Percentiles rank a stretch among this genome's conserved stretches.
Conservation (phyloP, 768 basidiomycete species). For the Lepiota venenata region DNA sequence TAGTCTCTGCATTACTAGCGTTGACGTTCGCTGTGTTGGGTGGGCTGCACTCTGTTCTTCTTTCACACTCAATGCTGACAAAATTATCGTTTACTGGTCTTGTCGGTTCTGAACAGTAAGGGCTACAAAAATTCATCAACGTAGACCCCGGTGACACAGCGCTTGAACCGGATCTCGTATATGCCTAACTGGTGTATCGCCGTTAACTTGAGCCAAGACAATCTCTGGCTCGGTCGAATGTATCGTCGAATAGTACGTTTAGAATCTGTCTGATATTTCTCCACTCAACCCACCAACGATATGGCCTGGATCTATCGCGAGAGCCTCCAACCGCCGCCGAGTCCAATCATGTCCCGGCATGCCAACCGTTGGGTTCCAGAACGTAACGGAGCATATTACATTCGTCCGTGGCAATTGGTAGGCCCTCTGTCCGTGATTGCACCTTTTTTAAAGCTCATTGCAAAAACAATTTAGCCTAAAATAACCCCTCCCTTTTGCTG, state of each 20-base stretch:
- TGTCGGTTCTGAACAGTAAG: conserved; percentile 47
- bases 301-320: conserved; percentile 71
- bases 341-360: conserved; percentile 75
- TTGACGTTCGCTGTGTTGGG: conserved; percentile 45
- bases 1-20: conserved; percentile 74
- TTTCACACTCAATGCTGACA: not conserved
- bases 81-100: conserved; percentile 42
- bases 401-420: conserved; percentile 70
- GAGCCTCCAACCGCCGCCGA: conserved; percentile 80
- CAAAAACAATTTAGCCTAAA: conserved; percentile 40
- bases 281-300: not conserved
- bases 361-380: conserved; percentile 80
- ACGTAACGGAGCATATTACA: conserved; percentile 37
- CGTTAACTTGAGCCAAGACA: not conserved
- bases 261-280: not conserved
- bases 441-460: not conserved
- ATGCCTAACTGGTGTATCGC: conserved; percentile 21
- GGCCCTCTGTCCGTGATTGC: conserved; percentile 24
- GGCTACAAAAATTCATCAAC: not conserved
- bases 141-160: conserved; percentile 37
- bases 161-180: conserved; percentile 77
- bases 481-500: conserved; percentile 56
- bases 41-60: conserved; percentile 14
- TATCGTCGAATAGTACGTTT: conserved; percentile 72
- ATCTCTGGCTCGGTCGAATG: conserved; percentile 77